Evolutionary conservation across 306 rosid genomes (phyloP), one percentile per base, ranked within the genome.

Genomic region (Geum urbanum): DNA sequence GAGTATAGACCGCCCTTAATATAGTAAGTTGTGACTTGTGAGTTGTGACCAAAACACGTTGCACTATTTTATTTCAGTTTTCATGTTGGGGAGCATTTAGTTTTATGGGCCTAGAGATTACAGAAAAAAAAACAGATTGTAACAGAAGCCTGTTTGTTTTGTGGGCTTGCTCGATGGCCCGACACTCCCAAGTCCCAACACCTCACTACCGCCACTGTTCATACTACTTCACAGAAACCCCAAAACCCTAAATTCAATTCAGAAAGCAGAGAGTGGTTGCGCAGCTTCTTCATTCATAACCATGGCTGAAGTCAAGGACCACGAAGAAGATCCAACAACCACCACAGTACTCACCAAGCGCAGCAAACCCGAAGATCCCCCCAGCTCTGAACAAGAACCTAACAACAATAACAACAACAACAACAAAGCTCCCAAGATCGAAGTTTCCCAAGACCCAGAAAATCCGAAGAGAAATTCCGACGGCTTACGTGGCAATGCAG

Each of bases 271-370:
- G 32, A 2, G 37, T 32, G 3, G 3, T 44, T 27, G 12, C 54
- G 60, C 73, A 62, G 66, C 72, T 45, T 12, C 72, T 45, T 12
- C 72, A 46, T 63, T 12, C 5, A 8, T 75, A 32, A 3, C 37
- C 76, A 92, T 90, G 98, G 91, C 87, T 10, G 96, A 90, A 72
- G 66, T 71, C 63, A 66, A 83, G 67, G 58, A 63, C 73, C 78
- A 53, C 1, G 85, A 80, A 9, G 88, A 88, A 80, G 37, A 32
- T 1, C 3, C 37, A 32, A 32, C 37, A 32, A 32, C 37, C 37
- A 64, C 72, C 45, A 22, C 92, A 86, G 85, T 85, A 66, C 80
- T 35, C 58, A 44, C 79, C 10, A 92, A 92, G 81, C 96, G 96
- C 5, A 87, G 96, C 5, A 87, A 84, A 50, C 80, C 83, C 69